Percentiles rank a stretch among this genome's conserved stretches.
Conservation (phyloP, 2,329 filamentous ascomycete genomes). For the Xylariales sp. region DNA sequence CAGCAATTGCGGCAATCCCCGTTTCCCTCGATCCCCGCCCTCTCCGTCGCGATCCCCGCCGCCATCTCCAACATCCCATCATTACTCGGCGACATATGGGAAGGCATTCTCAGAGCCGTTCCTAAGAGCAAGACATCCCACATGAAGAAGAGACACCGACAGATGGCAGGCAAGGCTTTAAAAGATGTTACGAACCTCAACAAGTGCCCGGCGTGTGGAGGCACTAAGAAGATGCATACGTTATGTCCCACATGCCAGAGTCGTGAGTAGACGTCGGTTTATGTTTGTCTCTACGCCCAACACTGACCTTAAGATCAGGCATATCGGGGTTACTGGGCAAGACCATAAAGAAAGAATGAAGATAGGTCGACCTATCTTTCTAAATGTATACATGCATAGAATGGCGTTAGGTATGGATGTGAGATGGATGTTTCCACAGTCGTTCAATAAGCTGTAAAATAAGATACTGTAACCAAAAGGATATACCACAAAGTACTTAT, state of each 20-base stretch:
- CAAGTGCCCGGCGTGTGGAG: slow-evolving; percentile 89
- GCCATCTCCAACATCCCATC: slow-evolving; percentile 73
- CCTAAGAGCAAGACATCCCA: slow-evolving; percentile 99
- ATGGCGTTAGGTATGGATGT: slow-evolving; percentile 35
- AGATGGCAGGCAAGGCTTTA: slow-evolving; percentile 94
- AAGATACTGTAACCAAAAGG: slow-evolving; percentile 34
- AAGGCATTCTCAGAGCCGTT: slow-evolving; percentile 88
- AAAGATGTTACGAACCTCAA: slow-evolving; percentile 90
- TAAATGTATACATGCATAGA: slow-evolving; percentile 33
- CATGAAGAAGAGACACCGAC: slow-evolving; percentile 91
- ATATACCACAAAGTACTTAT: slow-evolving; percentile 14
- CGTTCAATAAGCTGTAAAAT: slow-evolving; percentile 30
- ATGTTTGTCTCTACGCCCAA: background rate
- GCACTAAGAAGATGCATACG: slow-evolving; percentile 87
- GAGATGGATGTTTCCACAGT: slow-evolving; percentile 18
- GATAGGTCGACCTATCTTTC: slow-evolving; percentile 7
- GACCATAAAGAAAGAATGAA: slow-evolving; percentile 41
- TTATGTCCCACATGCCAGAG: slow-evolving; percentile 88
- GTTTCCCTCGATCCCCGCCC: slow-evolving; percentile 62
- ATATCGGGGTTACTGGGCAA: slow-evolving; percentile 42
- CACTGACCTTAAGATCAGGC: slow-evolving; percentile 34
- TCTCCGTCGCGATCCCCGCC: slow-evolving; percentile 69
- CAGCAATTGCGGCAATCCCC: slow-evolving; percentile 52
- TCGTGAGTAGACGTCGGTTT: slow-evolving; percentile 65
- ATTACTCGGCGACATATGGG: slow-evolving; percentile 87